Conservation (phyloP, 768 basidiomycete species). For the Hypholoma fasciculare region DNA sequence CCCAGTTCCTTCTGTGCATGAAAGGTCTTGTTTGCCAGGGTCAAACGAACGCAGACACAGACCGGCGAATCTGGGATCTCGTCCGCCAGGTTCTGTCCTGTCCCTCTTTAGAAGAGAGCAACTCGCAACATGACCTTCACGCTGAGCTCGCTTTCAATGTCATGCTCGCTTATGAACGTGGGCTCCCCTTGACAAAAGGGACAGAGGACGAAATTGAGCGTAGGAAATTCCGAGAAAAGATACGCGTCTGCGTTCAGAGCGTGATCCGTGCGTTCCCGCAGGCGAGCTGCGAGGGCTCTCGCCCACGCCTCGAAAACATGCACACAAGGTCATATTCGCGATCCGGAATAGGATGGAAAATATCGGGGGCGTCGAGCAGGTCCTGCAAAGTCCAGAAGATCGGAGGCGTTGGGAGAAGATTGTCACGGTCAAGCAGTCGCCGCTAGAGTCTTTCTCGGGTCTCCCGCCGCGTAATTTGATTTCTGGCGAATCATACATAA, state of each 20-base stretch:
- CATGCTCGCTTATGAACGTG: conserved; percentile 2
- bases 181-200: background rate
- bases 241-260: background rate
- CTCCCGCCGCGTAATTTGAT: no score
- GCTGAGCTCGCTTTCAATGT: conserved; percentile 2
- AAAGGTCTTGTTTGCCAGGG: background rate
- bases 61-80: conserved; percentile 2
- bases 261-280: conserved; percentile 7
- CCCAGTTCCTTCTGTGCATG: conserved; percentile 2
- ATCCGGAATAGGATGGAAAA: conserved; percentile 1
- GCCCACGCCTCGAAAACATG: background rate
- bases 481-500: conserved; percentile 26
- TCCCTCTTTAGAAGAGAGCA: conserved; percentile 1
- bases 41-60: background rate
- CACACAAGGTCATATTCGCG: background rate
- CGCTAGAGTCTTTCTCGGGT: no score
- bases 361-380: background rate
- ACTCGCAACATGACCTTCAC: background rate
- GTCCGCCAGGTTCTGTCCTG: background rate
- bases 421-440: background rate
- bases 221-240: background rate
- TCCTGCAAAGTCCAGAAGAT: background rate
- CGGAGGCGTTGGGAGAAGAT: conserved; percentile 1
- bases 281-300: conserved; percentile 4
- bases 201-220: conserved; percentile 1